Percentiles rank a stretch among this genome's conserved stretches.
Conservation (phyloP, 1,284 basidiomycete species). For the Malassezia psittaci region DNA sequence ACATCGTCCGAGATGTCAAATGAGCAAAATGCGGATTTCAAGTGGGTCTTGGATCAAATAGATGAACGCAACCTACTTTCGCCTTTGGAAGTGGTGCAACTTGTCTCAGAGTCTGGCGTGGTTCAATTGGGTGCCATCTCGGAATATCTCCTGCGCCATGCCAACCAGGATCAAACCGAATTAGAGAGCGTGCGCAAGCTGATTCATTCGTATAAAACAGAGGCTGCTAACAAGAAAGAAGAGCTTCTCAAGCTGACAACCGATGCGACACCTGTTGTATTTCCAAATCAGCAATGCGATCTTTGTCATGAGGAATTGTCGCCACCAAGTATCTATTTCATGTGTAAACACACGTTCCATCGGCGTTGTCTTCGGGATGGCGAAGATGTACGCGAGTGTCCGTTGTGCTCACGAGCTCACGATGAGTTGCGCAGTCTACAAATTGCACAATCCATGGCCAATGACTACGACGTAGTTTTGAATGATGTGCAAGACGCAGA, state of each 20-base stretch:
- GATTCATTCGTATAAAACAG: slow-evolving; percentile 71
- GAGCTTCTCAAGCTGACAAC: slow-evolving; percentile 73
- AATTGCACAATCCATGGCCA: slow-evolving; percentile 67
- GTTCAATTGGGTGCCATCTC: slow-evolving; percentile 82
- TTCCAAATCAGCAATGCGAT: slow-evolving; percentile 85
- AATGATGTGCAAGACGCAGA: slow-evolving; percentile 24
- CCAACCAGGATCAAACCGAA: slow-evolving; percentile 63
- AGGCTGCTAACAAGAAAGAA: slow-evolving; percentile 68
- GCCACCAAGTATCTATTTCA: slow-evolving; percentile 86
- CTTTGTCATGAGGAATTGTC: slow-evolving; percentile 78
- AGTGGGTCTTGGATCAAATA: slow-evolving; percentile 59
- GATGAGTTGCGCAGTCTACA: slow-evolving; percentile 79
- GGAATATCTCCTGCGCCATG: slow-evolving; percentile 70
- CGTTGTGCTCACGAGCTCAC: slow-evolving; percentile 71
- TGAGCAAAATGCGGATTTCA: slow-evolving; percentile 62
- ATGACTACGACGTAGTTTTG: slow-evolving; percentile 62
- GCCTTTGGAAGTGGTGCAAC: slow-evolving; percentile 75
- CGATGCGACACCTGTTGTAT: slow-evolving; percentile 66
- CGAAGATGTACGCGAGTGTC: slow-evolving; percentile 60
- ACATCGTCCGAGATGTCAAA: slow-evolving; percentile 57
- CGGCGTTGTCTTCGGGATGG: slow-evolving; percentile 51
- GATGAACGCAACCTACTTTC: slow-evolving; percentile 72
- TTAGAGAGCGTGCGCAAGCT: slow-evolving; percentile 77
- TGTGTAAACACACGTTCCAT: slow-evolving; percentile 96
- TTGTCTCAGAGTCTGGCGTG: slow-evolving; percentile 72